phyloP scores from a whole-genome alignment of 805 yeast genomes.

The Zygoascus bituminiphila region DNA sequence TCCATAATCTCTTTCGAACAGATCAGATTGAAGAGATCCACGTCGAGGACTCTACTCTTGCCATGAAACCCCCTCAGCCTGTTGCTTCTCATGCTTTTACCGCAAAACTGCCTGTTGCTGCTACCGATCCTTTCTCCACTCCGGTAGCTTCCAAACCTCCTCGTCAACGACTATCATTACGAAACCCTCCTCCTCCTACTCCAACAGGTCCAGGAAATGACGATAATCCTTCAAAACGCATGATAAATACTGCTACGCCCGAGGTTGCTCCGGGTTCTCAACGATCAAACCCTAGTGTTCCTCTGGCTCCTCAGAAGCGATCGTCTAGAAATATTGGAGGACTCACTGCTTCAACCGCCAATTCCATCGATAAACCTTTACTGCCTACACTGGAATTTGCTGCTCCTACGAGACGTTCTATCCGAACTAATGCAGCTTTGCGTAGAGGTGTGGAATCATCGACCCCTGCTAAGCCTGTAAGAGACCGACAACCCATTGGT shows the following conservation, averaged over 20 bases:
- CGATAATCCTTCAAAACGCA: background rate
- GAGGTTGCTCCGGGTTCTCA: background rate
- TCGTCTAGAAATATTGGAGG: conserved; percentile 10
- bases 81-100: conserved; percentile 1
- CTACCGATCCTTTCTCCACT: conserved; percentile 9
- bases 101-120: background rate
- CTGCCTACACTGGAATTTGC: conserved; percentile 5
- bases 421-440: background rate
- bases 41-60: background rate
- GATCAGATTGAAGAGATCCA: conserved; percentile 6
- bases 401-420: conserved; percentile 3
- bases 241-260: background rate
- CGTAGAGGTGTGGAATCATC: background rate
- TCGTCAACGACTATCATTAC: too few relatives aligned
- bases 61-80: conserved; percentile 5
- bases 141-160: conserved; percentile 5
- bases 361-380: conserved; percentile 5
- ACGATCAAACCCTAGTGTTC: conserved; percentile 4
- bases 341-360: background rate
- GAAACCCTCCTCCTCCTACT: background rate
- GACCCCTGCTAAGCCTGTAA: background rate
- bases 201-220: background rate
- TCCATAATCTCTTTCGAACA: conserved; percentile 32
- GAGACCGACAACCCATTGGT: background rate
- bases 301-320: conserved; percentile 21